Evolutionary conservation across 768 basidiomycete species (phyloP), one percentile per base, ranked within the genome.

Genomic region (Exidia glandulosa): DNA sequence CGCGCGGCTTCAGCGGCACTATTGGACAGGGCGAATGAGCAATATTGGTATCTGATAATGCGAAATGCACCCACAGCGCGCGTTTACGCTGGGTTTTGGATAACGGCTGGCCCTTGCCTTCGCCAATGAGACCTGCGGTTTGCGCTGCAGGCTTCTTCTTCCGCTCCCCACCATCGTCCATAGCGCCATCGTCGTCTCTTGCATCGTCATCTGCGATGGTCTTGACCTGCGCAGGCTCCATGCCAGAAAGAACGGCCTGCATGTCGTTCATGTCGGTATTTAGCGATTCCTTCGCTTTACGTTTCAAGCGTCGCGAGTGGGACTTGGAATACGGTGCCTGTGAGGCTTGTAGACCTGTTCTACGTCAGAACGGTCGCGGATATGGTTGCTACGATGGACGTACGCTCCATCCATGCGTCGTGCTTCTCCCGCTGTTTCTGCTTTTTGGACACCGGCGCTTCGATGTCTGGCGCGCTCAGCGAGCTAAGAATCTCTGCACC

Each of bases 1-100:
- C 89, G 77, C 30, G 87, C 73, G 58, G 77, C 80, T 68, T 92
- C 89, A 63, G 79, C 63, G 69, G 85, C 75, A 23, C 90, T 91
- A 66, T 12, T 60, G 58, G 48, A 41, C 14, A 32, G 58, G 41
- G 37, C 60, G 48, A n/a, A 50, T 27, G 30, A 37, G n/a, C n/a
- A n/a, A n/a, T n/a, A n/a, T n/a, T n/a, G n/a, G n/a, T n/a, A n/a
- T n/a, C n/a, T n/a, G n/a, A n/a, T n/a, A n/a, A n/a, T 19, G 27
- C 7, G n/a, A n/a, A n/a, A n/a, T n/a, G n/a, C n/a, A n/a, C 85
- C 62, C 69, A 91, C 90, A 92, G 70, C 23, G 78, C 81, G 56
- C 76, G 78, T 69, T 84, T 86, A 60, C 90, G 77, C 66, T 91
- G 87, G 3, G 76, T 68, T 63, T 79, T 79, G 59, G 79, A 81